Evolutionary conservation across 495 filamentous ascomycete genomes (phyloP), one percentile per base, ranked within the genome.

Genomic region (Tuber indicum): DNA sequence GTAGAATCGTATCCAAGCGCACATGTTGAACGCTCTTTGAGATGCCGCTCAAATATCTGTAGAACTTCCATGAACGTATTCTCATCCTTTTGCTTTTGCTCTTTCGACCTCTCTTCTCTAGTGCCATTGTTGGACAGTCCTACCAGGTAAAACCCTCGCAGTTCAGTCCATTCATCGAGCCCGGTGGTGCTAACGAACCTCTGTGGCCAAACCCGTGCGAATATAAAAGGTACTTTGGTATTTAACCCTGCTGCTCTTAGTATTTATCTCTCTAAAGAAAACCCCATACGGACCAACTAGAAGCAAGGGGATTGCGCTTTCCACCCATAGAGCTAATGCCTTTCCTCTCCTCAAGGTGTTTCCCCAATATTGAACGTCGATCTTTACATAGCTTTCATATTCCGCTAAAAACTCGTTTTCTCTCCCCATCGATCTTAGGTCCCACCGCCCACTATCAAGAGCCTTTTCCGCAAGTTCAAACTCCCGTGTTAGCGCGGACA

Each of bases 361-460:
- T 16, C 88, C 88, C 89, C 89, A 91, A 82, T 88, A 90, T 39
- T 87, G 86, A 26, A 87, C 84, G 75, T 87, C 87, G 72, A 91
- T 85, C 76, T 86, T 87, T 70, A 87, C 82, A 77, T 88, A 91
- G 70, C 81, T 87, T 52, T 81, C 84, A 78, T 87, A 87, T 4
- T 83, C 80, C 1, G 74, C 66, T 5, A 90, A 77, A 75, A 90
- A 90, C 2, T 86, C 85, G 6, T 72, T n/a, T 9, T 84, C 82
- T 14, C 82, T 78, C 70, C 49, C 76, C 69, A 74, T 62, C 41
- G 42, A 41, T 44, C 32, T 78, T 32, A 71, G 46, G 43, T 83
- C 46, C 89, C 88, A 91, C 17, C 84, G 84, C 69, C 76, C 76
- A 19, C 74, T 42, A 9, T 81, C 79, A n/a, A 88, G 43, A 12